These are phyloP conservation scores for Trichoderma reesei DNA, from an alignment of 495 filamentous ascomycete genomes.

Conservation along the genomic window DNA sequence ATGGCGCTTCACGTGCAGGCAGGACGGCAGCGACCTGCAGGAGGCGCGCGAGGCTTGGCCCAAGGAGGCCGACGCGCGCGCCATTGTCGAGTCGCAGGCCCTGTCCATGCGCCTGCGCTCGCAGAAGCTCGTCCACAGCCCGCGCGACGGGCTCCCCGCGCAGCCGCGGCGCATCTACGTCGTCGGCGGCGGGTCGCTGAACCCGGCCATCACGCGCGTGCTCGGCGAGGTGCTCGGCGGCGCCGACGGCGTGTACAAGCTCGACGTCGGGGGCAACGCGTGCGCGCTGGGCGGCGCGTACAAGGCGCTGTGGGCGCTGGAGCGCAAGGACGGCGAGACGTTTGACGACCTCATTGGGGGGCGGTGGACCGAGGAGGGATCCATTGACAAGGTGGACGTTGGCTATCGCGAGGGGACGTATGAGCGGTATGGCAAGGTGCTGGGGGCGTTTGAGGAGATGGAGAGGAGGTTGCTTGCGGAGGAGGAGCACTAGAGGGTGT, in stretches of 20 bases:
- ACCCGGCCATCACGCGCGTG: slow-evolving; percentile 72
- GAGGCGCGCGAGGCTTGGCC: slow-evolving; percentile 33
- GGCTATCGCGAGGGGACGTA: slow-evolving; percentile 70
- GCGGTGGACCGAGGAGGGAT: slow-evolving; percentile 77
- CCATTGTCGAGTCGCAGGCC: slow-evolving; percentile 89
- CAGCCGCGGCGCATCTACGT: slow-evolving; percentile 89
- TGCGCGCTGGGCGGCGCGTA: slow-evolving; percentile 95
- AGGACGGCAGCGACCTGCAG: slow-evolving; percentile 36
- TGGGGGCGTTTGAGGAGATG: slow-evolving; percentile 72
- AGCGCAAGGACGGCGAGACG: slow-evolving; percentile 55
- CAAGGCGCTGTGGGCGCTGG: slow-evolving; percentile 87
- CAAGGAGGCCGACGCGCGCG: slow-evolving; percentile 58
- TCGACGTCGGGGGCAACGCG: slow-evolving; percentile 93
- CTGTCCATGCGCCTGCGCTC: slow-evolving; percentile 81
- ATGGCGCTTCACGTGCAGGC: slow-evolving; percentile 67
- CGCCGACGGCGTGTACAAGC: slow-evolving; percentile 75
- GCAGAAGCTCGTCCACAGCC: slow-evolving; percentile 55
- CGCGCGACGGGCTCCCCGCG: slow-evolving; percentile 48
- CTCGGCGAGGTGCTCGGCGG: slow-evolving; percentile 83
- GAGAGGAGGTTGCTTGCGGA: slow-evolving; percentile 56
- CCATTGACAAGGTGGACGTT: slow-evolving; percentile 68
- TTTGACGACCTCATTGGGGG: slow-evolving; percentile 80
- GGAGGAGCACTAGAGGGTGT: slow-evolving; percentile 21
- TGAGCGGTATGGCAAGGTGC: slow-evolving; percentile 61
- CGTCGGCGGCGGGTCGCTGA: slow-evolving; percentile 81